Base-by-base conservation (phyloP, 2,329 filamentous ascomycete species). In the Aspergillus felis region DNA sequence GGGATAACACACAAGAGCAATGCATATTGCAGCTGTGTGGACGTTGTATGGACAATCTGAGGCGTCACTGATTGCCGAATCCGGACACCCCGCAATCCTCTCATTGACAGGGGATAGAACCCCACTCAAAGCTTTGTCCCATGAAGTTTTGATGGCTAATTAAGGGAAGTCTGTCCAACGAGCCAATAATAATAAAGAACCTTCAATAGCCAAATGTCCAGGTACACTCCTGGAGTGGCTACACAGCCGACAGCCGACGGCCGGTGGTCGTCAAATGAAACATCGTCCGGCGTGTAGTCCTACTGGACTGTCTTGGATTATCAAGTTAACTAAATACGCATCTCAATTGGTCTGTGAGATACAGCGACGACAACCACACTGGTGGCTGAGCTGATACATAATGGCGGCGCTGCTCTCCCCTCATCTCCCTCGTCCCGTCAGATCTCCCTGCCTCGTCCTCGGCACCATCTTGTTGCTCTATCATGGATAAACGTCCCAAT, bases 401-500 rank as follows among this genome's bases (percentile, higher is more conserved):
- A 20, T 41, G 24, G 32, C n/a, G 8, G 9, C n/a, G 49, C 38
- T 28, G 14, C 52, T 54, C 52, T 54, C 35, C n/a, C 27, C 8
- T 47, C 47, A 10, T 22, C 22, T 28, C 29, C 41, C 9, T 24
- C 41, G n/a, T 44, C 7, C 10, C 22, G 1, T 44, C 41, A 9
- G n/a, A 24, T 22, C 41, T 20, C n/a, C 22, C 41, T 22, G n/a
- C 5, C 14, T 35, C 32, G 17, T 35, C 2, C 12, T 17, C 29
- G 4, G 12, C 12, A 7, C 6, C 14, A 7, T 35, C 14, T 17
- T 35, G 32, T 35, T 35, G 14, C 32, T 38, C 32, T 24, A 46
- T 20, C 42, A 46, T 24, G 42, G 42, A 9, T 10, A 79, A 79
- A 69, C 78, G 80, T 44, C 84, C 84, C 22, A 86, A 86, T 67